phyloP scores from a whole-genome alignment of 2,329 filamentous ascomycete genomes.

The Diaporthe sp. region DNA sequence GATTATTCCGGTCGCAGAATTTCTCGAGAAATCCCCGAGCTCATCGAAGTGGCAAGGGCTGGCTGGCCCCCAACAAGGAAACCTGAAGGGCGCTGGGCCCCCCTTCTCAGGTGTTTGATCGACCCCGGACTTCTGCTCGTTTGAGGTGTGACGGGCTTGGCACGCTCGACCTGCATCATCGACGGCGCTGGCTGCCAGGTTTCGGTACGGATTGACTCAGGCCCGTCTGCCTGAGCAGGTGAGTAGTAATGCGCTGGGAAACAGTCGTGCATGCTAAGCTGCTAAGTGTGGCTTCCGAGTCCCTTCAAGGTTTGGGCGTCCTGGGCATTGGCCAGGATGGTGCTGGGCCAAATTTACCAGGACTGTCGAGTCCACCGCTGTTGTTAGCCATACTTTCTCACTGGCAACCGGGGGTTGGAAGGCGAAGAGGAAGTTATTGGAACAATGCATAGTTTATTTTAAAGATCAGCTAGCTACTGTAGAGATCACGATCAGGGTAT shows the following conservation, averaged over 20 bases:
- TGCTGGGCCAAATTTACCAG: background rate
- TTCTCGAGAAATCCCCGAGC: conserved; percentile 2
- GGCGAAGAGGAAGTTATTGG: background rate
- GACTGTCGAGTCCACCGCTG: too few species aligned
- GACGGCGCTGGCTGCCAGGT: background rate
- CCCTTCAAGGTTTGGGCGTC: background rate
- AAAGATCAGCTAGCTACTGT: conserved; percentile 25
- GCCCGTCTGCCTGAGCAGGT: background rate
- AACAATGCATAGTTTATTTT: background rate
- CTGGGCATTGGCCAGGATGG: background rate
- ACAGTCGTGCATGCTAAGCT: background rate
- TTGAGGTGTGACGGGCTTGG: conserved; percentile 20
- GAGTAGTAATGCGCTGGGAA: background rate
- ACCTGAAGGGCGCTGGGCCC: background rate
- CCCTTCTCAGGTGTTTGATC: conserved; percentile 4
- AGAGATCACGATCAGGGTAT: conserved; percentile 32
- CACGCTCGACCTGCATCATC: conserved; percentile 21
- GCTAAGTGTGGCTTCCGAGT: background rate
- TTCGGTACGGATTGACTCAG: conserved; percentile 8
- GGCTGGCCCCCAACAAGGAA: background rate
- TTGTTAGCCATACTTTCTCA: background rate
- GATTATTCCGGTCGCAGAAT: conserved; percentile 13
- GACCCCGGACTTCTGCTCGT: conserved; percentile 3
- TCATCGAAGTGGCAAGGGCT: background rate
- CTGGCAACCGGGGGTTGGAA: background rate